Percentiles rank a stretch among this genome's conserved stretches.
Evolutionary conservation across 768 basidiomycete species (phyloP).

Genomic region (Lentinula raphanica): DNA sequence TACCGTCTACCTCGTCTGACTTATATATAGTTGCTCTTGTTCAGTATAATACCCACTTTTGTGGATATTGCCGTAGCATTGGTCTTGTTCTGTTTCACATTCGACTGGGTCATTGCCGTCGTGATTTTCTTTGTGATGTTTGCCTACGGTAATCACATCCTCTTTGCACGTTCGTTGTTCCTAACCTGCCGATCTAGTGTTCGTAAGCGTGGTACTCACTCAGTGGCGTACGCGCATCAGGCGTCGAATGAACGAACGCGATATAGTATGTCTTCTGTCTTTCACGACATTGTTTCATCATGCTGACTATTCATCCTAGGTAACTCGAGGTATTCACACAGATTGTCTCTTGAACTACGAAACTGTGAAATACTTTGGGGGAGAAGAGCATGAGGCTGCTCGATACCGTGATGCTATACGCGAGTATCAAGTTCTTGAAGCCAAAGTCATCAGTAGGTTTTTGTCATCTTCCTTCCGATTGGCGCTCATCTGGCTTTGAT

Average conservation of each 20-base stretch:
- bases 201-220: constrained; percentile 53
- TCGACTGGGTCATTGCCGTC: constrained; percentile 62
- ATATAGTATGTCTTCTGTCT: constrained; percentile 46
- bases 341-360: constrained; percentile 79
- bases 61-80: constrained; percentile 74
- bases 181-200: constrained; percentile 27
- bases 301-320: constrained; percentile 32
- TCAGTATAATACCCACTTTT: constrained; percentile 78
- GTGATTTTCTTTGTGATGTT: constrained; percentile 72
- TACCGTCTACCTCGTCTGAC: constrained; percentile 8
- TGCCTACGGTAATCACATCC: constrained; percentile 52
- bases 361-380: constrained; percentile 87
- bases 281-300: not conserved
- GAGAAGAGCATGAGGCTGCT: constrained; percentile 71
- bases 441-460: constrained; percentile 63
- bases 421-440: constrained; percentile 71
- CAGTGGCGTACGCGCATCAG: constrained; percentile 70
- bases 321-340: constrained; percentile 78
- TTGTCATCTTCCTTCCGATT: not conserved
- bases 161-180: not conserved
- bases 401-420: constrained; percentile 68
- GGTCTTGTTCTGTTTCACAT: constrained; percentile 54
- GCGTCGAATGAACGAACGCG: constrained; percentile 75
- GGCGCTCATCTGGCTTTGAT: not conserved
- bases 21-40: constrained; percentile 57